These are phyloP conservation scores for Diutina scorzettiae DNA, from an alignment of 1,139 yeast species.

Conservation along the genomic window DNA sequence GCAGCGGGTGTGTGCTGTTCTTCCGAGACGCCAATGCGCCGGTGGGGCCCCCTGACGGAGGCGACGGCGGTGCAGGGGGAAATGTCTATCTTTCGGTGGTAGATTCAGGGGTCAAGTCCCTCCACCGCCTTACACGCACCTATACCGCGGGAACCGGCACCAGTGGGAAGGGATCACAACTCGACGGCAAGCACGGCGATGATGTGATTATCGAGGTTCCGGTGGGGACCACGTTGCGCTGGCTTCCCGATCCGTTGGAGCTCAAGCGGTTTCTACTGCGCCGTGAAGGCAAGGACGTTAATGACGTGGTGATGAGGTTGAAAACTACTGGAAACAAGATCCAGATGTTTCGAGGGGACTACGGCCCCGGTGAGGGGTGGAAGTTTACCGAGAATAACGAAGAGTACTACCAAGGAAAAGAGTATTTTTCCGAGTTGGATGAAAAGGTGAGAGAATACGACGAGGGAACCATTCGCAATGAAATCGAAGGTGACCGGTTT, in stretches of 20 bases:
- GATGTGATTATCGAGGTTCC: slow-evolving; percentile 80
- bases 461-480: slow-evolving; percentile 44
- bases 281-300: slow-evolving; percentile 13
- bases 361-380: slow-evolving; percentile 76
- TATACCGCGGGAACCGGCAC: slow-evolving; percentile 66
- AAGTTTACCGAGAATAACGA: slow-evolving; percentile 63
- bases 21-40: slow-evolving; percentile 76
- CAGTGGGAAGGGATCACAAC: slow-evolving; percentile 60
- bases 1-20: slow-evolving; percentile 79
- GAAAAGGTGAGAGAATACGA: slow-evolving; percentile 57
- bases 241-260: slow-evolving; percentile 71
- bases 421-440: slow-evolving; percentile 53
- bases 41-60: slow-evolving; percentile 94
- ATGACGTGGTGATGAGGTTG: slow-evolving; percentile 13
- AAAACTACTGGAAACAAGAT: slow-evolving; percentile 24
- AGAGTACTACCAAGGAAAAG: slow-evolving; percentile 51
- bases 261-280: slow-evolving; percentile 19
- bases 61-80: slow-evolving; percentile 96
- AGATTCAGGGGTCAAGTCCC: slow-evolving; percentile 46
- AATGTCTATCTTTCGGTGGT: slow-evolving; percentile 73
- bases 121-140: slow-evolving; percentile 55
- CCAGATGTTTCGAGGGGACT: slow-evolving; percentile 48
- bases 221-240: slow-evolving; percentile 73
- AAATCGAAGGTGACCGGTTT: slow-evolving; percentile 50
- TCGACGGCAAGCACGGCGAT: slow-evolving; percentile 75